These are phyloP conservation scores for Paramecium bursaria DNA, from an alignment of 73 alveolate species.

Conservation along the genomic window DNA sequence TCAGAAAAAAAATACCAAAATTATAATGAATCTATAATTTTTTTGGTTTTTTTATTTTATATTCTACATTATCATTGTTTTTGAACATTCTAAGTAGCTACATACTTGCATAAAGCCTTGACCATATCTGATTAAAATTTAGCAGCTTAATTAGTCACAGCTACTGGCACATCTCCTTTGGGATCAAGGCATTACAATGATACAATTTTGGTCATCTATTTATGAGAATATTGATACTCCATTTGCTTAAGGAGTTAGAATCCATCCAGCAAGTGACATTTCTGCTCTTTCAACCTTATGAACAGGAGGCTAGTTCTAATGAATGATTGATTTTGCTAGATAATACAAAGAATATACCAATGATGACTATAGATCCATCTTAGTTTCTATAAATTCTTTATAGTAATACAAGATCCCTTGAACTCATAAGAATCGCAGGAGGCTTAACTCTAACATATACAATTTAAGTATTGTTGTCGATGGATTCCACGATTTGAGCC, in stretches of 20 bases:
- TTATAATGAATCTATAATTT: too few species aligned
- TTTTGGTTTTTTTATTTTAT: too few species aligned
- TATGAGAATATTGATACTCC: neutral
- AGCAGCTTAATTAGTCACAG: neutral
- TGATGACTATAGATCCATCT: conserved; percentile 22
- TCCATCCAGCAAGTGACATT: conserved; percentile 37
- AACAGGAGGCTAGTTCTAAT: conserved; percentile 8
- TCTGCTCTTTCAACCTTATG: conserved; percentile 60
- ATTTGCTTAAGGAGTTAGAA: conserved; percentile 16
- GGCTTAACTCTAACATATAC: conserved; percentile 47
- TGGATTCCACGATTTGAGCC: conserved; percentile 21
- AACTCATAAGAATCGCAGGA: conserved; percentile 7
- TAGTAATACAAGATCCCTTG: conserved; percentile 29
- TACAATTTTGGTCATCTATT: conserved; percentile 27
- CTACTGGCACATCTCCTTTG: conserved; percentile 1
- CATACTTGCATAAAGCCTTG: conserved; percentile 32
- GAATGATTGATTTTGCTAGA: conserved; percentile 23
- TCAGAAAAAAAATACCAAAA: conserved; percentile 33
- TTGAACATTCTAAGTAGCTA: too few species aligned
- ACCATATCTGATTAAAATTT: conserved; percentile 55
- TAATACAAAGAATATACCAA: conserved; percentile 11
- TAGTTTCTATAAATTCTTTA: conserved; percentile 18
- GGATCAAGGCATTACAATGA: neutral
- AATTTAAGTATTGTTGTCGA: conserved; percentile 11
- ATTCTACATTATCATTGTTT: too few species aligned